A percentile compares a stretch with the other conserved stretches of the same genome.
Conservation (phyloP, 768 basidiomycete species). For the Boletales sp. region DNA sequence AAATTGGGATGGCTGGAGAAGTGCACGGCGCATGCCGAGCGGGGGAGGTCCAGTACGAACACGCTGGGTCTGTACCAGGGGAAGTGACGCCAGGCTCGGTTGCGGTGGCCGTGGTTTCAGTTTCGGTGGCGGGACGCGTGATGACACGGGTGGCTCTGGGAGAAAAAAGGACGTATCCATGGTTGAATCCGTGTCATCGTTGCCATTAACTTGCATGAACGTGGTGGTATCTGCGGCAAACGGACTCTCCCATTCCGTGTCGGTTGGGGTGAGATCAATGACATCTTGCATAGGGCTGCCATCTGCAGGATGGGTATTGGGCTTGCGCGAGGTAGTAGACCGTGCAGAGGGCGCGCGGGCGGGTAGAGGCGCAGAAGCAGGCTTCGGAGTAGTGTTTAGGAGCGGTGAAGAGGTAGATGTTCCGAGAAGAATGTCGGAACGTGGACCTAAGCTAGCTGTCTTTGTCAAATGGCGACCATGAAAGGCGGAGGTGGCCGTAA, state of each 20-base stretch:
- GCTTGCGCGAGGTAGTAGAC: no score
- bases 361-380: not conserved
- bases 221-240: constrained; percentile 4
- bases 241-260: constrained; percentile 14
- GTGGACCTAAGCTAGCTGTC: constrained; percentile 4
- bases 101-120: constrained; percentile 1
- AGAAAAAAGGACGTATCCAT: constrained; percentile 20
- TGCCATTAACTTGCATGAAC: constrained; percentile 16
- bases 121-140: not conserved
- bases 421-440: not conserved
- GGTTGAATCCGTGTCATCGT: constrained; percentile 7
- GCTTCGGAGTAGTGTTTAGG: not conserved
- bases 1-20: constrained; percentile 19
- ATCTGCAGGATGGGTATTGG: not conserved
- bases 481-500: no score
- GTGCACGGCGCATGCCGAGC: constrained; percentile 27
- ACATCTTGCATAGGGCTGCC: constrained; percentile 14
- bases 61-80: constrained; percentile 11
- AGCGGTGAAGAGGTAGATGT: constrained; percentile 10
- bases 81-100: not conserved
- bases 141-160: not conserved
- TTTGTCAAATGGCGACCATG: constrained; percentile 4
- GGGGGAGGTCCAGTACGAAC: constrained; percentile 19
- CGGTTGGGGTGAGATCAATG: constrained; percentile 21
- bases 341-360: not conserved